phyloP scores from a whole-genome alignment of 1,284 basidiomycete genomes.

The Ganoderma sinense region DNA sequence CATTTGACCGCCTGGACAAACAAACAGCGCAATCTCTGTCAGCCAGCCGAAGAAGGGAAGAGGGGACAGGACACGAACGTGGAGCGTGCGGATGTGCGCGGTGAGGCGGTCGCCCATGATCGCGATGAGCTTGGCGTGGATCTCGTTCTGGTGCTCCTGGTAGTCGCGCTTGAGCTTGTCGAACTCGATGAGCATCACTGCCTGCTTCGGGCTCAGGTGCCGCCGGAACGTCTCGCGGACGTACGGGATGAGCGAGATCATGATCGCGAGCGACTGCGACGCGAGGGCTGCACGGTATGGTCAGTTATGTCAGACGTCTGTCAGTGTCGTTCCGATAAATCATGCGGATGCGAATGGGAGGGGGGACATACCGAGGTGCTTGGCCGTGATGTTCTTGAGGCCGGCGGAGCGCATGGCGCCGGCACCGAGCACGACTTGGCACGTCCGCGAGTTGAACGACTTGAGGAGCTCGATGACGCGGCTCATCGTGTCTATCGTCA shows the following conservation, averaged over 20 bases:
- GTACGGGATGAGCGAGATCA: conserved; percentile 96
- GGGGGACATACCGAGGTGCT: conserved; percentile 81
- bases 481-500: conserved; percentile 95
- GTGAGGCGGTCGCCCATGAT: conserved; percentile 97
- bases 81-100: conserved; percentile 84
- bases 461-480: conserved; percentile 96
- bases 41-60: not conserved
- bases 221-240: conserved; percentile 93
- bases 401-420: conserved; percentile 98
- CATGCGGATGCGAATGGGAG: not conserved
- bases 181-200: conserved; percentile 97
- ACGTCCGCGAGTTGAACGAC: conserved; percentile 97
- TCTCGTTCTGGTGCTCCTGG: conserved; percentile 99
- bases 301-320: conserved; percentile 12
- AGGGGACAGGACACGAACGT: conserved; percentile 53
- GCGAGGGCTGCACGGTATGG: conserved; percentile 83
- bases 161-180: conserved; percentile 98
- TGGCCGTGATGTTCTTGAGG: conserved; percentile 98
- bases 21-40: conserved; percentile 2
- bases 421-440: conserved; percentile 97
- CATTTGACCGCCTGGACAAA: conserved; percentile 73
- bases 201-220: conserved; percentile 92
- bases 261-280: conserved; percentile 93
- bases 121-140: conserved; percentile 95
- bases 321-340: conserved; percentile 4